phyloP scores from a whole-genome alignment of 2,329 filamentous ascomycete species.

The Calonectria pseudoturangicola region DNA sequence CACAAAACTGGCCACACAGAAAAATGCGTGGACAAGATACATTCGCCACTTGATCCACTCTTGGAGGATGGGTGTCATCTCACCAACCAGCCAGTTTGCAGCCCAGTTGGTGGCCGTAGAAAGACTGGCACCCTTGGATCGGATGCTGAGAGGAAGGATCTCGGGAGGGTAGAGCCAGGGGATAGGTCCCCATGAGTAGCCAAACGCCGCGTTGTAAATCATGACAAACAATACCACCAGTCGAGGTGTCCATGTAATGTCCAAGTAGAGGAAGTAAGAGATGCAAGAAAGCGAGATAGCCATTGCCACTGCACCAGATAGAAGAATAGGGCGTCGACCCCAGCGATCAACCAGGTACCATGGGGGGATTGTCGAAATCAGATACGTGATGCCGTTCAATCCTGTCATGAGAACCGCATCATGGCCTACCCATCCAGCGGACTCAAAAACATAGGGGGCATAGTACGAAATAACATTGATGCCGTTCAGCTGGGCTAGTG shows the following conservation, averaged over 20 bases:
- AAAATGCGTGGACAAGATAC: constrained; percentile 97
- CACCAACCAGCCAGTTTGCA: constrained; percentile 97
- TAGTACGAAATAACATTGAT: constrained; percentile 99
- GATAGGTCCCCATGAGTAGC: constrained; percentile 95
- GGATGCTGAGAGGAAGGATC: constrained; percentile 95
- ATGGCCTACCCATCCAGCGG: constrained; percentile 95
- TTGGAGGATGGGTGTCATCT: constrained; percentile 95
- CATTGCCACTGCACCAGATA: constrained; percentile 94
- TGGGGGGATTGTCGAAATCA: constrained; percentile 93
- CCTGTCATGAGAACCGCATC: constrained; percentile 97
- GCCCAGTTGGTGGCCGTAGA: constrained; percentile 99
- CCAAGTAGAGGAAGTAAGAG: constrained; percentile 95
- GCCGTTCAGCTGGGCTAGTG: constrained; percentile 95
- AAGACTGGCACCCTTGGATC: constrained; percentile 96
- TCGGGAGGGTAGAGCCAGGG: constrained; percentile 99
- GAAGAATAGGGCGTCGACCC: constrained; percentile 90
- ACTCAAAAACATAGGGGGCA: constrained; percentile 95
- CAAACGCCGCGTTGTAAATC: constrained; percentile 98
- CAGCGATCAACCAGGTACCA: constrained; percentile 98
- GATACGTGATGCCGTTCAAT: constrained; percentile 92
- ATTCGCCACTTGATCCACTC: constrained; percentile 94
- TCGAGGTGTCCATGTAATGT: constrained; percentile 84
- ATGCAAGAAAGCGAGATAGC: constrained; percentile 90
- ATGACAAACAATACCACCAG: constrained; percentile 96
- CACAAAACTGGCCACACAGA: constrained; percentile 95